These are phyloP conservation scores for Fusarium virguliforme DNA, from an alignment of 2,329 filamentous ascomycete species.

Conservation along the genomic window DNA sequence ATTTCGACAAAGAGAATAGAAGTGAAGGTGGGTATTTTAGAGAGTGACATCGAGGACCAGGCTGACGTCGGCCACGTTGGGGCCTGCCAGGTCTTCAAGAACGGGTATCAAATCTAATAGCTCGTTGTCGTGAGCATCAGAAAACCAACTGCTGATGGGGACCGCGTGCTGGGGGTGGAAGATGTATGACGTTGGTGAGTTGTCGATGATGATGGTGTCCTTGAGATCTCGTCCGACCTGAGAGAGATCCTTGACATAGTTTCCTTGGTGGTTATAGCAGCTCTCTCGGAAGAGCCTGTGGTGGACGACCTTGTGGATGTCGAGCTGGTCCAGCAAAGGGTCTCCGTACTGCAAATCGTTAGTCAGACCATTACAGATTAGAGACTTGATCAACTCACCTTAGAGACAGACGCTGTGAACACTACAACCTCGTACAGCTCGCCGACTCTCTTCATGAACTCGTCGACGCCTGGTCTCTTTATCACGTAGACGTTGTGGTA, in stretches of 20 bases:
- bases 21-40: constrained; percentile 62
- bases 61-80: constrained; percentile 95
- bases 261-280: constrained; percentile 99
- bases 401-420: constrained; percentile 98
- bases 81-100: constrained; percentile 92
- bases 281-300: constrained; percentile 97
- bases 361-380: constrained; percentile 19
- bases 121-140: constrained; percentile 99
- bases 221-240: constrained; percentile 96
- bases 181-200: constrained; percentile 98
- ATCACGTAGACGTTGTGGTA: constrained; percentile 99
- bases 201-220: constrained; percentile 99
- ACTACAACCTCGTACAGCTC: constrained; percentile 99
- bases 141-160: constrained; percentile 99
- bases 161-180: constrained; percentile 99
- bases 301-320: constrained; percentile 97
- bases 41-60: constrained; percentile 94
- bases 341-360: constrained; percentile 83
- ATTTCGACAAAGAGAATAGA: constrained; percentile 53
- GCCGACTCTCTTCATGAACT: constrained; percentile 98
- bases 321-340: constrained; percentile 93
- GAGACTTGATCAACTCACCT: constrained; percentile 70
- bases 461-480: constrained; percentile 97
- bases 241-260: constrained; percentile 99
- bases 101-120: constrained; percentile 97